Conservation (phyloP, 352 stramenopile genomes). For the Plasmopara halstedii region DNA sequence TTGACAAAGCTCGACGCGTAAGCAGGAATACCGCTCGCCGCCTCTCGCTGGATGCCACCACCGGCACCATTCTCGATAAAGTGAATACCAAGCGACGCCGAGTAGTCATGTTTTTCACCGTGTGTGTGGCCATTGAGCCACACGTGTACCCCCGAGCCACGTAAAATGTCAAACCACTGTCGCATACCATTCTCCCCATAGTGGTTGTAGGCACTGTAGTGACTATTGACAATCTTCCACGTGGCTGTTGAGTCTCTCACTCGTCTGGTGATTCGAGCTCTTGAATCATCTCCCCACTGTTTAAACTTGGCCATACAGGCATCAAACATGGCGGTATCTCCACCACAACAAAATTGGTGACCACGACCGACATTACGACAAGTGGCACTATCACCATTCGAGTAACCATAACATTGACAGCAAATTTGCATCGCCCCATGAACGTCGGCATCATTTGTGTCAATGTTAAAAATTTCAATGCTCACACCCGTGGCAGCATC, state of each 20-base stretch:
- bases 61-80: constrained; percentile 68
- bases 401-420: constrained; percentile 18
- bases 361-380: constrained; percentile 6
- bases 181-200: constrained; percentile 7
- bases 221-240: constrained; percentile 20
- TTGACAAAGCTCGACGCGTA: constrained; percentile 33
- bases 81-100: constrained; percentile 30
- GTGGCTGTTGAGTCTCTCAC: constrained; percentile 11
- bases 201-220: constrained; percentile 14
- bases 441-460: constrained; percentile 11
- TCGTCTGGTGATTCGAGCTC: background rate
- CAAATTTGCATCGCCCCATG: constrained; percentile 7
- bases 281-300: constrained; percentile 8
- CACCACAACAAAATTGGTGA: constrained; percentile 10
- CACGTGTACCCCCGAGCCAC: constrained; percentile 28
- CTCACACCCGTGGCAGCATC: constrained; percentile 10
- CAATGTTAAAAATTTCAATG: constrained; percentile 15
- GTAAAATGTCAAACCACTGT: constrained; percentile 6
- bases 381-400: background rate
- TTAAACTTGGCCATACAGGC: constrained; percentile 5
- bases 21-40: constrained; percentile 31
- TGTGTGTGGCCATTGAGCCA: constrained; percentile 24
- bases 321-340: constrained; percentile 9
- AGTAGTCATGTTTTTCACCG: constrained; percentile 44
- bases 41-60: constrained; percentile 23